A percentile compares a stretch with the other conserved stretches of the same genome.
These are phyloP conservation scores for Yarrowia osloensis DNA, from an alignment of 805 yeast genomes.

Conservation along the genomic window DNA sequence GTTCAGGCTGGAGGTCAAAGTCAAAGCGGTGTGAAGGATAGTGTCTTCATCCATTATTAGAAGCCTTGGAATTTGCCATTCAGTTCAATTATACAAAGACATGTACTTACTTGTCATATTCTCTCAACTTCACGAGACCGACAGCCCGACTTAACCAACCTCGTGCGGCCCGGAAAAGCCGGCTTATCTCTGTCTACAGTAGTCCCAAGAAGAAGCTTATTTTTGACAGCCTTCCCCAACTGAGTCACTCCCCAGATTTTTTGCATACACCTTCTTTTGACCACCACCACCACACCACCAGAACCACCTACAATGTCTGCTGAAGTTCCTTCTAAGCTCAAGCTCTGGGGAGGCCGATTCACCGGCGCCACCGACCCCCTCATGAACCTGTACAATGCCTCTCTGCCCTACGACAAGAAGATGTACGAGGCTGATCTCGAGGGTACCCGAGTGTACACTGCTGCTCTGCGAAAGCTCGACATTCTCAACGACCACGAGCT, in stretches of 20 bases:
- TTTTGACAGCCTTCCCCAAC: background rate
- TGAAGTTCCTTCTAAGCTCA: constrained; percentile 54
- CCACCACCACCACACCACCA: background rate
- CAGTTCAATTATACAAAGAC: too few relatives aligned
- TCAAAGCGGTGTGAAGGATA: background rate
- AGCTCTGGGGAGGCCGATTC: constrained; percentile 98
- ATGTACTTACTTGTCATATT: too few relatives aligned
- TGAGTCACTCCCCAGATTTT: constrained; percentile 28
- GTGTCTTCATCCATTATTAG: too few relatives aligned
- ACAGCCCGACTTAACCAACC: too few relatives aligned
- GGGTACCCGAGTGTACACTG: constrained; percentile 91
- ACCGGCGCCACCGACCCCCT: constrained; percentile 94
- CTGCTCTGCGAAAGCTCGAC: constrained; percentile 78
- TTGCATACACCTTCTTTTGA: background rate
- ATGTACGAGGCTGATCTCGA: constrained; percentile 94
- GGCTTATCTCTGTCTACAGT: background rate
- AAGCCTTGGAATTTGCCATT: background rate
- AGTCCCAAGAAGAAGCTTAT: background rate
- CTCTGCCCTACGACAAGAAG: constrained; percentile 90
- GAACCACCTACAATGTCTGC: constrained; percentile 30
- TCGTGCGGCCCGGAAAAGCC: background rate
- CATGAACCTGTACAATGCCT: constrained; percentile 96
- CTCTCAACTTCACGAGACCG: background rate
- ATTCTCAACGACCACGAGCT: constrained; percentile 74
- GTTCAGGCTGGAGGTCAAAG: background rate